Evolutionary conservation across 495 filamentous ascomycete species (phyloP), one percentile per base, ranked within the genome.

Genomic region (Penicillium ucsense): DNA sequence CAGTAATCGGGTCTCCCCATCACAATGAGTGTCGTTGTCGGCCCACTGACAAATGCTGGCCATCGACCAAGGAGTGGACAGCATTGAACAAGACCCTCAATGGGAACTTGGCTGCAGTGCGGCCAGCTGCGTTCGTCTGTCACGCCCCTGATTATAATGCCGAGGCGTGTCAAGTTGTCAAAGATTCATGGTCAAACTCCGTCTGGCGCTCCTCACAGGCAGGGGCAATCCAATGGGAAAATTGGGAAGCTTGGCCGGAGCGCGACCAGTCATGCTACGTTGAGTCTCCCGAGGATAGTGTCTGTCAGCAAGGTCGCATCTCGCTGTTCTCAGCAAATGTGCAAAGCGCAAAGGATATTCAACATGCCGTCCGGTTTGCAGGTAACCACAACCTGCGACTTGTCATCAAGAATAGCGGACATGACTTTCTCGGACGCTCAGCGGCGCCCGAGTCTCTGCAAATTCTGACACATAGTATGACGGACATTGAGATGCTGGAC

Each of bases 331-430:
- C 70, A 0, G 57, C 62, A 8, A 53, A 59, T 34, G 67, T 57
- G 1, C 50, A 61, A 3, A 59, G 57, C 1, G 51, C 55, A 6
- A 43, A 28, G 2, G 52, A 74, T 41, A 55, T 70, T 51, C 78
- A 82, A 42, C 37, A 51, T 29, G 53, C 53, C 3, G 57, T 69
- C 31, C 49, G 35, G 7, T 63, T 63, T 41, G 60, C 53, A 3
- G 46, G 33, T 2, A 6, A 34, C 6, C 46, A 61, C 36, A 72
- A 76, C 62, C 59, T 74, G n/a, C 66, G 68, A 6, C 50, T 63
- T 5, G 65, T 76, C 29, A 70, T 84, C 38, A 80, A 75, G 31
- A 82, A 81, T 51, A 81, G 77, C 0, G 81, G 80, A 1, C 57
- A 65, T 54, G 62, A 72, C 71, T 81, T 77, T 52, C 52, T 64